These are phyloP conservation scores for Fusarium sp. DNA, from an alignment of 2,329 filamentous ascomycete genomes.

Conservation along the genomic window DNA sequence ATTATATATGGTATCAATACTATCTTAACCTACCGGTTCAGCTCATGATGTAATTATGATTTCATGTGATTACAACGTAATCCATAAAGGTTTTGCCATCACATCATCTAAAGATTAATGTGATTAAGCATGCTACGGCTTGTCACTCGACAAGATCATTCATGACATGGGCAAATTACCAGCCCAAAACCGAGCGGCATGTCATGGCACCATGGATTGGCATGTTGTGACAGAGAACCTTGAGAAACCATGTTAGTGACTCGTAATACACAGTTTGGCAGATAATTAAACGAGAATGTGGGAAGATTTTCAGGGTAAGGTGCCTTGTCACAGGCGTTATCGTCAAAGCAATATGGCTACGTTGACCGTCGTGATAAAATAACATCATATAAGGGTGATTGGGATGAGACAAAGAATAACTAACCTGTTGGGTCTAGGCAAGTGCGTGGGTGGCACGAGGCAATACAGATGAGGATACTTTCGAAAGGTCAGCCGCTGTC, in stretches of 20 bases:
- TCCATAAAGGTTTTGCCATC: not conserved
- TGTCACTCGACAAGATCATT: conserved; percentile 17
- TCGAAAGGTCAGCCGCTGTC: conserved; percentile 43
- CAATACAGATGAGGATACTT: conserved; percentile 19
- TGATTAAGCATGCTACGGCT: not conserved
- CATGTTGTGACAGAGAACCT: not conserved
- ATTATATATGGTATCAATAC: conserved; percentile 15
- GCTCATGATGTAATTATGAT: not conserved
- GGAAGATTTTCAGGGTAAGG: conserved; percentile 32
- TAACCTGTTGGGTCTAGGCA: conserved; percentile 42
- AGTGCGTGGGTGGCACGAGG: too few species aligned
- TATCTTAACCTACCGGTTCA: conserved; percentile 14
- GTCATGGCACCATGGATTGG: not conserved
- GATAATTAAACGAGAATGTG: not conserved
- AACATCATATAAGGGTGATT: conserved; percentile 54
- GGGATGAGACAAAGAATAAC: conserved; percentile 24
- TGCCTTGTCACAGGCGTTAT: conserved; percentile 63
- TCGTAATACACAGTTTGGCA: not conserved
- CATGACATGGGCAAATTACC: too few species aligned
- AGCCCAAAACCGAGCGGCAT: not conserved
- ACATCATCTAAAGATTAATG: not conserved
- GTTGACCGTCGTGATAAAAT: conserved; percentile 64
- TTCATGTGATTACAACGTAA: not conserved
- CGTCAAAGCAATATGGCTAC: conserved; percentile 62
- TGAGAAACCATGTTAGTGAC: conserved; percentile 26